Evolutionary conservation across 306 rosid species (phyloP).

Genomic region (Quercus dentata): DNA sequence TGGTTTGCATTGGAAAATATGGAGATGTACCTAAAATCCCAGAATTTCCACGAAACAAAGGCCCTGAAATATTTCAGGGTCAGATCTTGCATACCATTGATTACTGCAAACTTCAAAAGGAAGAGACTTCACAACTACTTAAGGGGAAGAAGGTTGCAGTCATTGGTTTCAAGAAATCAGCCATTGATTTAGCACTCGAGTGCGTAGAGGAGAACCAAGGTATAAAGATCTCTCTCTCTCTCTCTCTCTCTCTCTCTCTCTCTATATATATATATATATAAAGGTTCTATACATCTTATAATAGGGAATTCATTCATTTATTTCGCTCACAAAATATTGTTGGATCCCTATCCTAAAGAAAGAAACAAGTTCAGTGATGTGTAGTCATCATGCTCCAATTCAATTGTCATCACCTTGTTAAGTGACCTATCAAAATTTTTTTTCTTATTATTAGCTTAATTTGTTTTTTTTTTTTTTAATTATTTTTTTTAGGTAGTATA

Average conservation of each 20-base stretch:
- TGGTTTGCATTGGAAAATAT: slow-evolving; percentile 65
- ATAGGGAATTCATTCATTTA: not conserved
- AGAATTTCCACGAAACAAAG: slow-evolving; percentile 41
- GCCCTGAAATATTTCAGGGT: slow-evolving; percentile 60
- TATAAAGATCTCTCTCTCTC: slow-evolving; percentile 5
- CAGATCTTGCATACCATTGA: slow-evolving; percentile 58
- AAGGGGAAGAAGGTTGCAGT: slow-evolving; percentile 65
- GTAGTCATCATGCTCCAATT: not conserved
- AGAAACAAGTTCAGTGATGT: not conserved
- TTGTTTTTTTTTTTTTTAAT: no score
- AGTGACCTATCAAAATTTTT: no score
- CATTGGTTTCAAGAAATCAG: slow-evolving; percentile 75
- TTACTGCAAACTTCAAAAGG: slow-evolving; percentile 65
- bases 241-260: no score
- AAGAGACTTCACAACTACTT: slow-evolving; percentile 53
- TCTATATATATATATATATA: no score
- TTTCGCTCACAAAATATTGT: not conserved
- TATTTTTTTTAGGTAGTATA: no score
- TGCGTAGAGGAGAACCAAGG: slow-evolving; percentile 77
- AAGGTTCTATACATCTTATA: no score
- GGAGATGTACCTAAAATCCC: slow-evolving; percentile 61
- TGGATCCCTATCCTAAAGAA: not conserved
- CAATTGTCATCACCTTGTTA: not conserved
- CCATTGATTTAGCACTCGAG: slow-evolving; percentile 70
- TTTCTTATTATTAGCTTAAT: no score